Evolutionary conservation across 202 grass and related monocot genomes (phyloP).

Genomic region (Bolboschoenoplectus hybrid): DNA sequence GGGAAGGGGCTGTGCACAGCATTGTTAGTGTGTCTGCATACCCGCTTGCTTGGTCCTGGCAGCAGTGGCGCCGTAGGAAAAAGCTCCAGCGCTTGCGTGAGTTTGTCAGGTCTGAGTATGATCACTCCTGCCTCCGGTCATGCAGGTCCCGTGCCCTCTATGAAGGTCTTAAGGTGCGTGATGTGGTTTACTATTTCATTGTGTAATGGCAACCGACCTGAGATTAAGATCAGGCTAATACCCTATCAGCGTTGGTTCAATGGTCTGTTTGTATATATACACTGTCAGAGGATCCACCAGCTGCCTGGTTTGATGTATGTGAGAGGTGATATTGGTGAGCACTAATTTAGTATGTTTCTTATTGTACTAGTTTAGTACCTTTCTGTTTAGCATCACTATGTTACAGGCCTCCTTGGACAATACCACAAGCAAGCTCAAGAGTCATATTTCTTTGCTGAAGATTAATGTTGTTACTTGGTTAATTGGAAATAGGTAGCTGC

Average conservation of each 20-base stretch:
- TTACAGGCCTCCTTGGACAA: neutral
- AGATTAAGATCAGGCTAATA: neutral
- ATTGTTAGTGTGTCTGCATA: slow-evolving; percentile 83
- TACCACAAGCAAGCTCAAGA: neutral
- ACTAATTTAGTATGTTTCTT: neutral
- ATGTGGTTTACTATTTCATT: slow-evolving; percentile 12
- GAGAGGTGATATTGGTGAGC: neutral
- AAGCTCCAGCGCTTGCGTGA: slow-evolving; percentile 95
- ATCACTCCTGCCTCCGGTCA: slow-evolving; percentile 95
- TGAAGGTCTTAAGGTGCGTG: slow-evolving; percentile 94
- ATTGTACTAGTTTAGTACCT: neutral
- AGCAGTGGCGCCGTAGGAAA: slow-evolving; percentile 95
- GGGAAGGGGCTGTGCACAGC: slow-evolving; percentile 89
- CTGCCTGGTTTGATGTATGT: neutral
- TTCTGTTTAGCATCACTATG: slow-evolving; percentile 2
- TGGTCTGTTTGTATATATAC: neutral
- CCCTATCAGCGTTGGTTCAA: neutral
- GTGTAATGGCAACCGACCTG: neutral
- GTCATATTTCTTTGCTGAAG: slow-evolving; percentile 4
- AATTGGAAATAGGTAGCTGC: slow-evolving; percentile 68
- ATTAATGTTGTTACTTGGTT: slow-evolving; percentile 1
- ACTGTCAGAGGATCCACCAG: neutral
- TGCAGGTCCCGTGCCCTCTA: slow-evolving; percentile 98
- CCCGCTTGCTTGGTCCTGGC: slow-evolving; percentile 97
- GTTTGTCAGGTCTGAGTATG: slow-evolving; percentile 99